Conservation (phyloP, 768 basidiomycete species). For the Amyloporia xantha region DNA sequence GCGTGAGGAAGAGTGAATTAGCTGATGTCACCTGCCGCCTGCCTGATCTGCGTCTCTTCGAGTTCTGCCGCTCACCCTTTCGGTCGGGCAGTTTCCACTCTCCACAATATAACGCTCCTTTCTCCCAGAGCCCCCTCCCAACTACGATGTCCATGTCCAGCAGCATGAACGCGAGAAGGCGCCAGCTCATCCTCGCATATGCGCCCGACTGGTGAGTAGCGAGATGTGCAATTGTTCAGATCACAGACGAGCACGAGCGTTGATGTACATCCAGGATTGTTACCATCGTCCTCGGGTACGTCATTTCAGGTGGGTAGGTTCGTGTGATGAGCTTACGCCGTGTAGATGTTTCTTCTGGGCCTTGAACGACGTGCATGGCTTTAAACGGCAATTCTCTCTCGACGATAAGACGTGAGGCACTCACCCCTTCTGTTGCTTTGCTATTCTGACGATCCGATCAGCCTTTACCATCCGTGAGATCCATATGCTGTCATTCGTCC, state of each 20-base stretch:
- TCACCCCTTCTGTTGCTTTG: too few species aligned
- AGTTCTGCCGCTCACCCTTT: not conserved
- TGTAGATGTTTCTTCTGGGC: slow-evolving; percentile 34
- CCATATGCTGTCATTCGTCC: not conserved
- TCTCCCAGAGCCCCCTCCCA: not conserved
- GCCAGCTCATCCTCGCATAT: slow-evolving; percentile 49
- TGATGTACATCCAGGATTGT: slow-evolving; percentile 56
- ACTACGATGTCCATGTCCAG: not conserved
- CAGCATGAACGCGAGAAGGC: not conserved
- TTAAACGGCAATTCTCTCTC: slow-evolving; percentile 72
- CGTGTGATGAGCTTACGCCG: not conserved
- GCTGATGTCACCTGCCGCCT: not conserved
- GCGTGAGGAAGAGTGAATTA: too few species aligned
- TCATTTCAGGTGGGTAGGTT: slow-evolving; percentile 7
- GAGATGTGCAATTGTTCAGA: too few species aligned
- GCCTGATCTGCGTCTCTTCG: not conserved
- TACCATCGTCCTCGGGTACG: slow-evolving; percentile 62
- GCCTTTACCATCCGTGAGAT: slow-evolving; percentile 5
- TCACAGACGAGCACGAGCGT: too few species aligned
- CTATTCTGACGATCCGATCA: not conserved
- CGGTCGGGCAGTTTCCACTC: too few species aligned
- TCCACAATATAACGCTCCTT: not conserved
- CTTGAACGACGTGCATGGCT: slow-evolving; percentile 62
- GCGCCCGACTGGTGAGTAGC: slow-evolving; percentile 73
- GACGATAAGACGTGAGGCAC: slow-evolving; percentile 72